Conservation (phyloP, 306 rosid genomes). For the Ormosia emarginata region DNA sequence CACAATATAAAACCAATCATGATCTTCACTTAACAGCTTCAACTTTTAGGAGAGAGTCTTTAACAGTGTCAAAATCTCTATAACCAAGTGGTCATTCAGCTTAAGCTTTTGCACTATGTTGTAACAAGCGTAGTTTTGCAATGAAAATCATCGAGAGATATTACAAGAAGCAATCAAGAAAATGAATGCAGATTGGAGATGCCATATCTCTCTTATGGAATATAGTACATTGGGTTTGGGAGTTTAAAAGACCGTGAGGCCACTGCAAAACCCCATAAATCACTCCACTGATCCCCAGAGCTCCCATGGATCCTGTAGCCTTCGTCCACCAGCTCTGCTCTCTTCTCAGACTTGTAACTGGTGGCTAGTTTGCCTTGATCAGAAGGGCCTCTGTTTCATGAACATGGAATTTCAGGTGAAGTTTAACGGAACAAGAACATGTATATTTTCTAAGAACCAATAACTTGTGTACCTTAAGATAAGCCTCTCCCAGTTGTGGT, state of each 20-base stretch:
- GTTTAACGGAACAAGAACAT: slow-evolving; percentile 1
- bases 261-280: slow-evolving; percentile 65
- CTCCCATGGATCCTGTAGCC: slow-evolving; percentile 76
- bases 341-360: slow-evolving; percentile 77
- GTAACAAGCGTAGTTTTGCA: background rate
- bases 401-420: slow-evolving; percentile 2
- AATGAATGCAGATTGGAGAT: slow-evolving; percentile 23
- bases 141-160: background rate
- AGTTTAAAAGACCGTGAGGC: slow-evolving; percentile 74
- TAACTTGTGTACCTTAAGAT: slow-evolving; percentile 59
- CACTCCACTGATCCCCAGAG: slow-evolving; percentile 97
- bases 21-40: background rate
- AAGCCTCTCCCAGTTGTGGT: slow-evolving; percentile 64
- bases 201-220: slow-evolving; percentile 29
- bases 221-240: slow-evolving; percentile 87
- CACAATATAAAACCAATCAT: background rate
- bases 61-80: background rate
- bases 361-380: slow-evolving; percentile 69
- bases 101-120: background rate
- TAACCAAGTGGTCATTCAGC: background rate
- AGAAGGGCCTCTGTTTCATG: slow-evolving; percentile 47
- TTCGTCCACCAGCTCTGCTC: slow-evolving; percentile 49
- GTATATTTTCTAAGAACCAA: background rate
- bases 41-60: background rate
- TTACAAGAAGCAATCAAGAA: background rate